Evolutionary conservation across 306 rosid genomes (phyloP).

Genomic region (Prunus kanzakura): DNA sequence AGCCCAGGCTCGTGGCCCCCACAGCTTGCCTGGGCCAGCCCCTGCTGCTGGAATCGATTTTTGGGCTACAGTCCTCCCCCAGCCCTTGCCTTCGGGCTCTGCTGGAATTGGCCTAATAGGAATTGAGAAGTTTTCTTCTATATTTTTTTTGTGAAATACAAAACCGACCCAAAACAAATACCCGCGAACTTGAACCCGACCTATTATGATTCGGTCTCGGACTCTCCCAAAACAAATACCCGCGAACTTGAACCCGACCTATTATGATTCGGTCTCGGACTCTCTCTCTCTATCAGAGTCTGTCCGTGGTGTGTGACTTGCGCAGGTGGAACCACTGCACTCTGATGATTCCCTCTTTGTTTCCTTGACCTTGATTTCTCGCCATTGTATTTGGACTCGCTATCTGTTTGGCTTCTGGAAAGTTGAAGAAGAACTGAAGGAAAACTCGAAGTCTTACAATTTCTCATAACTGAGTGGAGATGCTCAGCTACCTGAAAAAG

Average conservation of each 20-base stretch:
- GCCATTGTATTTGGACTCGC: background rate
- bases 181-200: background rate
- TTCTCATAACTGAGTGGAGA: background rate
- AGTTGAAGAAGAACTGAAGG: background rate
- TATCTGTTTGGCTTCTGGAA: conserved; percentile 1
- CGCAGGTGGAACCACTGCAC: background rate
- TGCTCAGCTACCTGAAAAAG: background rate
- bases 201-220: background rate
- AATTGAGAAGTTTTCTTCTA: too few relatives aligned
- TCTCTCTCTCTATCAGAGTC: background rate
- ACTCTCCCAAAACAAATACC: background rate
- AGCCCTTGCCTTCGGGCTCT: too few relatives aligned
- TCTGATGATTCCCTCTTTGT: background rate
- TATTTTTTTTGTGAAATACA: too few relatives aligned
- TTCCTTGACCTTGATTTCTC: background rate
- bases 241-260: background rate
- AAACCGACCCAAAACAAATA: background rate
- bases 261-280: background rate
- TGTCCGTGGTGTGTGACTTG: background rate
- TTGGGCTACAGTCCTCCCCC: too few relatives aligned
- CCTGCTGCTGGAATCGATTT: too few relatives aligned
- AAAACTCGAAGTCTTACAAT: background rate
- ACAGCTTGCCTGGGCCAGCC: too few relatives aligned
- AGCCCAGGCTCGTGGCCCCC: too few relatives aligned
- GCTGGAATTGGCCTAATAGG: too few relatives aligned